Evolutionary conservation across 768 basidiomycete species (phyloP).

Genomic region (Macrolepiota dolichaula): DNA sequence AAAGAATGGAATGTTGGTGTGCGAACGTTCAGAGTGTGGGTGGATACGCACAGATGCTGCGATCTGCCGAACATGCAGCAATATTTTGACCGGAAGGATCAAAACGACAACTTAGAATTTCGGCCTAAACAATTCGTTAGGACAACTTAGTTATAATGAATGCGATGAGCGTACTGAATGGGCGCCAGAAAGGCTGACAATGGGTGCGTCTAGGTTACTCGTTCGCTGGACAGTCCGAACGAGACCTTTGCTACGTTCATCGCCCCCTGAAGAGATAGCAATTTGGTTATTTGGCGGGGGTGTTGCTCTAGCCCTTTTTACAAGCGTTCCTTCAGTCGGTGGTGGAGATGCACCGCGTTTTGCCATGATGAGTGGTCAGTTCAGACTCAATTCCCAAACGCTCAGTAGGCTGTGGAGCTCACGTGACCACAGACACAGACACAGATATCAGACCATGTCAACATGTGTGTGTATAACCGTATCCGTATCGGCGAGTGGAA

Average conservation of each 20-base stretch:
- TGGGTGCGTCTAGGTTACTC: constrained; percentile 91
- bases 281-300: constrained; percentile 60
- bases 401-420: no score
- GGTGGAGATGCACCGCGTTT: constrained; percentile 67
- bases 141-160: neutral
- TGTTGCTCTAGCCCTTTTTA: constrained; percentile 59
- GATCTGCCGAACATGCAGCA: constrained; percentile 88
- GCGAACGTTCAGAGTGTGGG: neutral
- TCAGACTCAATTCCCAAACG: neutral
- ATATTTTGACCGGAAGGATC: constrained; percentile 93
- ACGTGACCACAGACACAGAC: no score
- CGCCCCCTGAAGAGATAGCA: constrained; percentile 69
- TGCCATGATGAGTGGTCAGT: constrained; percentile 40
- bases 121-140: constrained; percentile 26
- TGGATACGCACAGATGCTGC: constrained; percentile 74
- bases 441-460: no score
- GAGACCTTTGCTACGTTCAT: constrained; percentile 74
- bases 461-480: no score
- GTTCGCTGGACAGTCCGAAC: constrained; percentile 87
- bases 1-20: neutral
- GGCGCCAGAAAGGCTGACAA: constrained; percentile 84
- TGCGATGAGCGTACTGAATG: constrained; percentile 62
- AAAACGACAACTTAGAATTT: constrained; percentile 90
- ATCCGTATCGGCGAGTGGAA: no score
- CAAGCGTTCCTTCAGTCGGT: constrained; percentile 35